Evolutionary conservation across 1,284 basidiomycete species (phyloP).

Genomic region (Apiotrichum veenhuisii): DNA sequence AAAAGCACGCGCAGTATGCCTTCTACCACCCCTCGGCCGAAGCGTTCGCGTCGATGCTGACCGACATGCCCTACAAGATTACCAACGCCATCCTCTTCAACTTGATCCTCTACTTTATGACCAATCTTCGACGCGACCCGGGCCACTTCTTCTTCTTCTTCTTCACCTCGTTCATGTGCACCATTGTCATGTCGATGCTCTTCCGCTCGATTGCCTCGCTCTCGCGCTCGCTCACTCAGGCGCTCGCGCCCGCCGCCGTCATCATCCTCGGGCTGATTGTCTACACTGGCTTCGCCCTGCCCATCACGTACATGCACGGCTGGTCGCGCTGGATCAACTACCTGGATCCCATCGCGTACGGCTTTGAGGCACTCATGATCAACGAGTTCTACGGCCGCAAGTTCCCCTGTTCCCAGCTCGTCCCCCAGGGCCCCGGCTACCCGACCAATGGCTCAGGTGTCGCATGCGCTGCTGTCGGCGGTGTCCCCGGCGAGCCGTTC

Average conservation of each 20-base stretch:
- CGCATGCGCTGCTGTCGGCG: conserved; percentile 52
- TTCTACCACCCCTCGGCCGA: conserved; percentile 53
- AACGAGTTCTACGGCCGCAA: conserved; percentile 53
- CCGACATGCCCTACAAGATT: conserved; percentile 54
- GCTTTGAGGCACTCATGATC: conserved; percentile 52
- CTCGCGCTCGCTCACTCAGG: conserved; percentile 46
- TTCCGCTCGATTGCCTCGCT: conserved; percentile 54
- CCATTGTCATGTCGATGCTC: conserved; percentile 53
- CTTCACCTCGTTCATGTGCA: conserved; percentile 47
- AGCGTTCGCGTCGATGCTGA: conserved; percentile 51
- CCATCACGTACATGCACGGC: conserved; percentile 46
- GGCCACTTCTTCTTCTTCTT: conserved; percentile 49
- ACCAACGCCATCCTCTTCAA: conserved; percentile 47
- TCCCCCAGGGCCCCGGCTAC: conserved; percentile 49
- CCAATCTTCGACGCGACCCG: conserved; percentile 48
- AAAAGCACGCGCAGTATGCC: conserved; percentile 51
- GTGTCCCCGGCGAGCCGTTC: conserved; percentile 40
- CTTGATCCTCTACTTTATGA: conserved; percentile 51
- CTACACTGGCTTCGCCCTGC: conserved; percentile 53
- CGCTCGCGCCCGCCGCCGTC: conserved; percentile 51
- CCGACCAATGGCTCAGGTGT: conserved; percentile 30
- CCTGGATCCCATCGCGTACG: conserved; percentile 51
- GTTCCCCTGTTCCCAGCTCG: conserved; percentile 43
- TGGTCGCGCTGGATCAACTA: conserved; percentile 56
- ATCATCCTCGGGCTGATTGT: conserved; percentile 53